Evolutionary conservation across 805 yeast species (phyloP), one percentile per base, ranked within the genome.

Genomic region (Starmera amethionina): DNA sequence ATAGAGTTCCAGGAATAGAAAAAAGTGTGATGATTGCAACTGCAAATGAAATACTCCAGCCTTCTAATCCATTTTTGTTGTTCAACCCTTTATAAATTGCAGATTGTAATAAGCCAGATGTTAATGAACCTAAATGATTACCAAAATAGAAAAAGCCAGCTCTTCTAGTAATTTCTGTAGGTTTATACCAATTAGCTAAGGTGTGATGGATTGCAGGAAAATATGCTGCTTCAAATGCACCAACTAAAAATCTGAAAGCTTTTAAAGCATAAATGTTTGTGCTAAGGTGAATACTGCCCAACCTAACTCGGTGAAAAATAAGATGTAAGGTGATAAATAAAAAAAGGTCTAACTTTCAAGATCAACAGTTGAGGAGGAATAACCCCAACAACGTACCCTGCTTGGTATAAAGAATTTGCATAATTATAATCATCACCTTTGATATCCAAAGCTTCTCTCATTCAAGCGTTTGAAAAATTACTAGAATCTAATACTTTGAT

Each of bases 231-330:
- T 81, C 88, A 51, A 75, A 74, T 3, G 70, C 69, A 22, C 86
- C 87, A 38, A 79, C 68, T 37, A 79, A 65, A 50, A 79, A 79
- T 34, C 89, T 59, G 31, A 75, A 54, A 1, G 71, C 84, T 54
- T 73, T 70, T 34, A 81, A 61, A 37, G 71, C 73, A 4, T 62
- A 51, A 3, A 68, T 72, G 32, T 59, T 64, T 27, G 62, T 63
- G 37, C 65, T 73, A 81, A 57, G 2, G 86, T 79, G 39, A 77
- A 64, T 9, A 77, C 52, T 1, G 82, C 72, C 89, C 87, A 81
- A 35, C 66, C 54, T 15, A 79, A 48, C 46, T 80, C 87, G n/a
- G n/a, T n/a, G n/a, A n/a, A n/a, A n/a, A 41, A 72, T 56, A 8
- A 58, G 39, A 2, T 79, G 79, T 32, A 57, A 38, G 32, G 32